phyloP scores from a whole-genome alignment of 164 flowering plant genomes.

The Aristolochia fimbriata region DNA sequence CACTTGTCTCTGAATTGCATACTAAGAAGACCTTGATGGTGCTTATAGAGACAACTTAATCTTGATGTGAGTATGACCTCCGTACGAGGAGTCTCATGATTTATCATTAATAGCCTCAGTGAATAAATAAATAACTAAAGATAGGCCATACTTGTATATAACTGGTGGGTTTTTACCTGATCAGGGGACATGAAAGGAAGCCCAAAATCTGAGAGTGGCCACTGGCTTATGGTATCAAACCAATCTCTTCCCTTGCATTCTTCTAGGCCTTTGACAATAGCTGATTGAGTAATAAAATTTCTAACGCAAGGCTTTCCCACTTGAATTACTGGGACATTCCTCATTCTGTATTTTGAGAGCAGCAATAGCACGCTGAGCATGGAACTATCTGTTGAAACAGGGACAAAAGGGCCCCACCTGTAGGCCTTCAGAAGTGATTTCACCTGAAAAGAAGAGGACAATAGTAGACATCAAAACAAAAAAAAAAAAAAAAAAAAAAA shows the following conservation, averaged over 20 bases:
- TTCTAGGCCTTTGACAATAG: slow-evolving; percentile 68
- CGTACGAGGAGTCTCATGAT: background rate
- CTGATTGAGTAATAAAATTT: slow-evolving; percentile 89
- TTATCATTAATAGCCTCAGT: background rate
- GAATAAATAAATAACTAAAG: background rate
- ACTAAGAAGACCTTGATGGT: too few species aligned
- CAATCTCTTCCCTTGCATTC: slow-evolving; percentile 84
- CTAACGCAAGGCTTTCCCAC: slow-evolving; percentile 46
- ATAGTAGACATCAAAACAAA: background rate
- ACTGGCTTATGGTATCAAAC: slow-evolving; percentile 62
- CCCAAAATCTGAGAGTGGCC: slow-evolving; percentile 66
- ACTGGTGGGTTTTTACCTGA: slow-evolving; percentile 16
- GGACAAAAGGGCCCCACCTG: slow-evolving; percentile 82
- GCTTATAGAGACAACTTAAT: too few species aligned
- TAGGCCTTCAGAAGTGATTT: slow-evolving; percentile 53
- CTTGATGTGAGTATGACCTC: too few species aligned
- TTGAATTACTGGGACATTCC: slow-evolving; percentile 83
- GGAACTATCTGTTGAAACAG: slow-evolving; percentile 61
- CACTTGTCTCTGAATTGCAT: too few species aligned
- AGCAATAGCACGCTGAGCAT: slow-evolving; percentile 75
- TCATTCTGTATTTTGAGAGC: slow-evolving; percentile 74
- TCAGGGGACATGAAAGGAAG: slow-evolving; percentile 73
- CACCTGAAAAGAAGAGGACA: slow-evolving; percentile 40
- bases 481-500: background rate
- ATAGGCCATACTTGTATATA: background rate